A percentile compares a stretch with the other conserved stretches of the same genome.
phyloP scores from a whole-genome alignment of 768 basidiomycete genomes.

The Fistulinella prunicolor region DNA sequence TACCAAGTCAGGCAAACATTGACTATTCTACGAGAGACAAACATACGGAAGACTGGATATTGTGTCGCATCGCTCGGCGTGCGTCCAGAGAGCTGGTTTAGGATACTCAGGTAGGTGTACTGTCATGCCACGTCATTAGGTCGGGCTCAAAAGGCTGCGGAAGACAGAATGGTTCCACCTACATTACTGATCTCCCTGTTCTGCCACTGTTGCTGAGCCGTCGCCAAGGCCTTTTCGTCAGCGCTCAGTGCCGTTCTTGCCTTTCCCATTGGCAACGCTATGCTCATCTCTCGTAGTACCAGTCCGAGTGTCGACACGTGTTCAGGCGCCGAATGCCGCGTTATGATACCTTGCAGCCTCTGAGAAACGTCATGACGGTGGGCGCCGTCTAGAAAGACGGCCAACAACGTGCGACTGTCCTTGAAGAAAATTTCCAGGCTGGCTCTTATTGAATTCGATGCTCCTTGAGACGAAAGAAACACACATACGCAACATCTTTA shows the following conservation, averaged over 20 bases:
- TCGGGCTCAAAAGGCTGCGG: background rate
- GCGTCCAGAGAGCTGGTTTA: conserved; percentile 90
- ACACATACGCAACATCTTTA: conserved; percentile 81
- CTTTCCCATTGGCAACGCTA: conserved; percentile 21
- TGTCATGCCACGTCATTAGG: conserved; percentile 30
- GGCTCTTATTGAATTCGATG: background rate
- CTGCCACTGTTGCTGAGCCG: conserved; percentile 83
- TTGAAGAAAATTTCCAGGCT: conserved; percentile 92
- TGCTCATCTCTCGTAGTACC: conserved; percentile 39
- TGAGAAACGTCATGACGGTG: conserved; percentile 60
- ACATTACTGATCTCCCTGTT: conserved; percentile 91
- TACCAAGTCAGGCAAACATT: conserved; percentile 1
- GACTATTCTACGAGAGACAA: background rate
- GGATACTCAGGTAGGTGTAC: conserved; percentile 86
- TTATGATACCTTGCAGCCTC: conserved; percentile 47
- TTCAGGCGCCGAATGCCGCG: conserved; percentile 38
- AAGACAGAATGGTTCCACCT: conserved; percentile 21
- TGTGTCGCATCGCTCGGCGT: conserved; percentile 95
- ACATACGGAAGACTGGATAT: conserved; percentile 86
- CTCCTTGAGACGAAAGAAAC: background rate
- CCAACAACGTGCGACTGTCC: conserved; percentile 83
- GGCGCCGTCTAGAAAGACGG: conserved; percentile 73
- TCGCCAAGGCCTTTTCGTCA: conserved; percentile 48
- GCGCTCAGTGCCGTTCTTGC: conserved; percentile 6
- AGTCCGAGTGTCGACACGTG: conserved; percentile 44